Evolutionary conservation across 768 basidiomycete species (phyloP), one percentile per base, ranked within the genome.

Genomic region (Polyporus arcularius): DNA sequence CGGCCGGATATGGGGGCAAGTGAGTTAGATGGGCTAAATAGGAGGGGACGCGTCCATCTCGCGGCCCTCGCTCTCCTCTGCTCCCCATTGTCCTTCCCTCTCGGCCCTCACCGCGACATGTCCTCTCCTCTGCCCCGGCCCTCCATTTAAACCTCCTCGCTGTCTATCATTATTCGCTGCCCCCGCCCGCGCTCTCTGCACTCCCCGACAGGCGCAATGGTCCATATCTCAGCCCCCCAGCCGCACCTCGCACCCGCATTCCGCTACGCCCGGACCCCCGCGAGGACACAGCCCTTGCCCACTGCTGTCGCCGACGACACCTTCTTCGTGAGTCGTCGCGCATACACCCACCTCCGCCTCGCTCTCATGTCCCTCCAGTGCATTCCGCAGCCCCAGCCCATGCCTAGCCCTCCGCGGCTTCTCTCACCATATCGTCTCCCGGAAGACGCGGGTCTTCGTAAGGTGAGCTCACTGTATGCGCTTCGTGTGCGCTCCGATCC

Each of bases 351-450:
- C 26, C 45, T 54, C 45, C 15, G 12, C 12, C 4, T 26, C 51
- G 18, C 54, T 31, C 60, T 52, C 64, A 67, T 53, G 59, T 8
- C 4, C 47, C 28, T 18, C 55, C 68, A 71, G 75, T 71, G 57
- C 65, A 53, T 67, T 7, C 53, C 66, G 21, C 66, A 64, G 18
- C 38, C 75, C 26, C 66, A 71, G 26, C 55, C 60, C 8, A 58
- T 66, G 30, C 46, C 70, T 51, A 65, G 70, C 32, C 75, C 76
- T 1, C 72, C 76, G 12, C 71, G 72, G 16, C 75, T 79, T 4
- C 53, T 76, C 61, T 78, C 78, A 15, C 78, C 78, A 6, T 72
- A 79, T 51, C 65, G 70, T 64, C 68, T 79, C 55, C 67, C 65
- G 26, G 75, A 76, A 53, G 62, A 63, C 10, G 57, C 52, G 49